These are phyloP conservation scores for Breviolum minutum DNA, from an alignment of 73 alveolate species.

Conservation along the genomic window DNA sequence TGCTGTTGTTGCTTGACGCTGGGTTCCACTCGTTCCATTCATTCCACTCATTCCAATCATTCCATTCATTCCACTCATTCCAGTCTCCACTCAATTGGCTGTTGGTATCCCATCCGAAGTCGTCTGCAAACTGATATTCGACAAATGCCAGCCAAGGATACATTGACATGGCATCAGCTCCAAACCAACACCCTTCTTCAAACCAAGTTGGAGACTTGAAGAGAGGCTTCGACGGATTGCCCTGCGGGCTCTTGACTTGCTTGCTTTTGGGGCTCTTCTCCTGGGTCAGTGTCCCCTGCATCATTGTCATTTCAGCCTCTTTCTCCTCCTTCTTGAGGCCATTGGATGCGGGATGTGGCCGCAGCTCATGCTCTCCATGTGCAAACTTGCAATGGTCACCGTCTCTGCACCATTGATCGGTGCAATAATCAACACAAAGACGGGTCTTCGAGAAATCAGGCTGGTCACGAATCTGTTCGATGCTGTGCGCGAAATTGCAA, in stretches of 20 bases:
- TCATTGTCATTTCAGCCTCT: not conserved
- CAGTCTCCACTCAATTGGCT: constrained; percentile 69
- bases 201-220: constrained; percentile 5
- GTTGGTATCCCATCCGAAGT: constrained; percentile 59
- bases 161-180: constrained; percentile 61
- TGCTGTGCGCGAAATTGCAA: constrained; percentile 89
- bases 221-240: not conserved
- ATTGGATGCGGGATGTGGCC: constrained; percentile 59
- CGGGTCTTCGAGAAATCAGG: constrained; percentile 85
- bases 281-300: not conserved
- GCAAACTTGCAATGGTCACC: constrained; percentile 82
- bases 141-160: constrained; percentile 52
- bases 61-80: constrained; percentile 76
- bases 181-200: constrained; percentile 40
- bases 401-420: constrained; percentile 56
- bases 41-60: constrained; percentile 56
- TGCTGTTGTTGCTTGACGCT: constrained; percentile 87
- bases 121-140: constrained; percentile 58
- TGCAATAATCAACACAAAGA: constrained; percentile 22
- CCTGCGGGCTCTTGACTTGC: not conserved
- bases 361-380: constrained; percentile 79
- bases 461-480: constrained; percentile 77
- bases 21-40: constrained; percentile 76
- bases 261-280: constrained; percentile 12
- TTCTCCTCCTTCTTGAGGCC: constrained; percentile 5